Evolutionary conservation across 2,329 filamentous ascomycete species (phyloP).

Genomic region (Emydomyces testavorans): DNA sequence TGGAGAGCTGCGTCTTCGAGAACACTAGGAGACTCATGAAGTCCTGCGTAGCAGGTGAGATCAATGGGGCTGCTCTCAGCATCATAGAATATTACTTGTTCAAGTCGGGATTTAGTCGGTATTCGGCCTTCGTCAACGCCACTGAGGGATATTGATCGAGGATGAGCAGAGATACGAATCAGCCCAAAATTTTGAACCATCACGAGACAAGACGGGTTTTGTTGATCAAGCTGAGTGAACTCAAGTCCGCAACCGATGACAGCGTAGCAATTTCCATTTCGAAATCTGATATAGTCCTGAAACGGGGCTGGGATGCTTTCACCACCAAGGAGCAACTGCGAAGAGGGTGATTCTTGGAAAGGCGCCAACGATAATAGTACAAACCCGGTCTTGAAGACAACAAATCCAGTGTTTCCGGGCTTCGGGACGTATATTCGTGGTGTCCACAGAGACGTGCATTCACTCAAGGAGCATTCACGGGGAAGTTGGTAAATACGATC

Average conservation of each 20-base stretch:
- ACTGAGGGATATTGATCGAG: constrained; percentile 34
- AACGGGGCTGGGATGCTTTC: constrained; percentile 56
- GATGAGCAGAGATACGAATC: constrained; percentile 41
- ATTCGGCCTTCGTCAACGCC: constrained; percentile 42
- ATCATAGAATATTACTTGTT: constrained; percentile 86
- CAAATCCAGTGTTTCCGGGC: constrained; percentile 67
- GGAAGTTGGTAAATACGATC: constrained; percentile 57
- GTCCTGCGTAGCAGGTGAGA: constrained; percentile 57
- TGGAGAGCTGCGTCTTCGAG: constrained; percentile 64
- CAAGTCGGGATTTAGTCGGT: constrained; percentile 76
- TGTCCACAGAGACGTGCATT: constrained; percentile 31
- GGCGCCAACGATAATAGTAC: constrained; percentile 63
- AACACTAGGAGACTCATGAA: constrained; percentile 57
- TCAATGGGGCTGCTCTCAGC: constrained; percentile 78
- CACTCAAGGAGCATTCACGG: constrained; percentile 48
- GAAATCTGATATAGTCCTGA: constrained; percentile 77
- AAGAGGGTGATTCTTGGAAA: constrained; percentile 58
- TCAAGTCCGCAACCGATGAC: constrained; percentile 43
- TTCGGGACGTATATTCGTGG: constrained; percentile 67
- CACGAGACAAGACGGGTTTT: constrained; percentile 37
- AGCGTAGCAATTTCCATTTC: constrained; percentile 40
- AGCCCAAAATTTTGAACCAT: constrained; percentile 49
- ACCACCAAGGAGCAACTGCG: constrained; percentile 59
- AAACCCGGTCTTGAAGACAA: constrained; percentile 67
- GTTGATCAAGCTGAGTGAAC: constrained; percentile 29